Percentiles rank a stretch among this genome's conserved stretches.
Conservation (phyloP, 2,329 filamentous ascomycete genomes). For the Phialemonium atrogriseum region DNA sequence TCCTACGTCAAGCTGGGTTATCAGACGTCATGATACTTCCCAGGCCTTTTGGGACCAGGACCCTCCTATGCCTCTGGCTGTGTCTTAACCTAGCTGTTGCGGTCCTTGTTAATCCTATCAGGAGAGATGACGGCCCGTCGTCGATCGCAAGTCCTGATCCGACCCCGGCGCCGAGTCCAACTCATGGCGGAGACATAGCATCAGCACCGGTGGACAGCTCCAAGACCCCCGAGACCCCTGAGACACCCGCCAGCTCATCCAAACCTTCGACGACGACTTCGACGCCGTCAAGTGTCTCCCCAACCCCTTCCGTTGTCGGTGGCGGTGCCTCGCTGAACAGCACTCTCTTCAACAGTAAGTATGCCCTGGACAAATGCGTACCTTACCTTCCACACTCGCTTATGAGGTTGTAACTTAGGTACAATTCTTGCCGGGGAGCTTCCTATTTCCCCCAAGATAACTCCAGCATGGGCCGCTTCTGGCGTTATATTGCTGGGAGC, state of each 20-base stretch:
- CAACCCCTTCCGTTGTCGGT: slow-evolving; percentile 1
- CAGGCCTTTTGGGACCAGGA: slow-evolving; percentile 5
- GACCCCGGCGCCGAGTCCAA: slow-evolving; percentile 4
- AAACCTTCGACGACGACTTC: not conserved
- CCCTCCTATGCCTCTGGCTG: slow-evolving; percentile 12
- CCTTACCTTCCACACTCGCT: not conserved
- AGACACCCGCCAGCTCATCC: slow-evolving; percentile 1
- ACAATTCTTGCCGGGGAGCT: slow-evolving; percentile 45
- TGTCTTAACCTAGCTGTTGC: slow-evolving; percentile 5
- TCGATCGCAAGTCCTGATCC: slow-evolving; percentile 5
- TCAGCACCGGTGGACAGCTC: not conserved
- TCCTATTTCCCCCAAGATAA: slow-evolving; percentile 66
- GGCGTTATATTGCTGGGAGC: slow-evolving; percentile 68
- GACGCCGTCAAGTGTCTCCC: slow-evolving; percentile 1
- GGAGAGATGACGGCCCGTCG: slow-evolving; percentile 6
- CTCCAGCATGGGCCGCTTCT: slow-evolving; percentile 71
- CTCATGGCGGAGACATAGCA: slow-evolving; percentile 6
- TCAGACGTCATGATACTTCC: slow-evolving; percentile 3
- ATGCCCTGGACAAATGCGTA: not conserved
- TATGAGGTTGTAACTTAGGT: slow-evolving; percentile 20
- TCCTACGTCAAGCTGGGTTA: not conserved
- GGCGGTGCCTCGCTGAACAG: slow-evolving; percentile 9
- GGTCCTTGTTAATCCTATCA: slow-evolving; percentile 3
- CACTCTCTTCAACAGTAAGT: slow-evolving; percentile 18
- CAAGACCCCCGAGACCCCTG: slow-evolving; percentile 6